Evolutionary conservation across 2,329 filamentous ascomycete genomes (phyloP), one percentile per base, ranked within the genome.

Genomic region (Metarhizium album): DNA sequence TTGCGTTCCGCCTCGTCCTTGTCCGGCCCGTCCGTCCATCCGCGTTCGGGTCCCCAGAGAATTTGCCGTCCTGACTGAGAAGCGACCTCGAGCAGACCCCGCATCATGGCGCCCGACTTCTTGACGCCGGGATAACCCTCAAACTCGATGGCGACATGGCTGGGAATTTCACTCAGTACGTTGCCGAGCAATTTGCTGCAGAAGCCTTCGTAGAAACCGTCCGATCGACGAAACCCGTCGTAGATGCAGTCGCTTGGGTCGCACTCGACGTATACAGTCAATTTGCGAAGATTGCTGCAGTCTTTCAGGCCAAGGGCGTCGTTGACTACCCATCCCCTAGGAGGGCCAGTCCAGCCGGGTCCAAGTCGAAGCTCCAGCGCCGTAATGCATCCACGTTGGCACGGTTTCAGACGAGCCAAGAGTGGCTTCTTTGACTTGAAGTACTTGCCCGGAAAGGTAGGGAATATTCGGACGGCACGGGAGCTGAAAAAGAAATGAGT

Each of bases 391-490:
- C 70, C 68, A 33, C 84, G 78, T 52, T 86, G 83, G 29, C 68
- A 70, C 0, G 77, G 66, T 20, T 80, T 79, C 50, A 90, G 67
- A 18, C 85, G 80, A 5, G 82, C 76, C 27, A 90, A 72, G 0
- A 90, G 71, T 1, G 86, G 86, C 57, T 79, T 80, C 68, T 87
- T 87, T 29, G 81, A 82, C 67, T 87, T 84, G 70, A 86, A 86
- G 67, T 84, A 82, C 38, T 76, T 74, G 43, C 81, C 81, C 4
- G 77, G 76, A 22, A 77, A 71, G 3, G 76, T 81, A 13, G 84
- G 83, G 59, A 88, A 89, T 35, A 90, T 64, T 50, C 83, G 81
- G 49, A 86, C 76, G 0, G 76, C 73, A 49, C 78, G 75, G 8
- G 72, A 74, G 60, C 77, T 78, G 66, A 86, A 88, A 63, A 87